Base-by-base conservation (phyloP, 176 grass and related monocot genomes). In the Lolium multiflorum region DNA sequence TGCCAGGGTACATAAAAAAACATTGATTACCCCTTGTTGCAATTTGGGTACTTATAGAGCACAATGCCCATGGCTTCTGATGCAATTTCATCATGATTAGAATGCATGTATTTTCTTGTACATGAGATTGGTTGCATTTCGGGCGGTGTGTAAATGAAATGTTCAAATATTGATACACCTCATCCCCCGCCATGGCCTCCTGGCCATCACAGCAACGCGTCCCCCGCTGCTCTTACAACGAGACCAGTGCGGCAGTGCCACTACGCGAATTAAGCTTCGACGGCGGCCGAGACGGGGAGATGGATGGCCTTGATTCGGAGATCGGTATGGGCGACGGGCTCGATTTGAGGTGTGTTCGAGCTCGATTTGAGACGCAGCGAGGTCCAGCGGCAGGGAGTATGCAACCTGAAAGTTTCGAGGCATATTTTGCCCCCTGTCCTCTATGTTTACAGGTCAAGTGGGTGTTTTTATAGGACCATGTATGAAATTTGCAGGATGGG, bases 81-180 rank as follows among this genome's bases (percentile, higher is more conserved):
- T 24, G 41, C 69, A 72, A 11, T 22, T 72, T 66, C 20, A 14
- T 72, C 39, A 47, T 71, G 11, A 47, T 41, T 72, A 72, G 69
- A 24, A 47, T 47, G 69, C 11, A 7, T 14, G 11, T n/a, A 13
- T 66, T 66, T 72, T 69, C 31, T 47, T 3, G 17, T 72, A 13
- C 46, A 24, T 73, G 43, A 73, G 71, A 73, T 73, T 24, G 41
- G 14, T 47, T 47, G 41, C 70, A 26, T 72, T 26, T 74, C 43
- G n/a, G 48, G 11, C 14, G 41, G 70, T 22, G 68, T 24, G 41
- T 47, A 21, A 47, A 72, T 72, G 11, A 46, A 72, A 47, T 72
- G 39, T 72, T 48, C 41, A 47, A 47, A 72, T 72, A 35, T 35
- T 2, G 31, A 35, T 35, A 2, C 31, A 14, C 63, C 64, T 41